Conservation (phyloP, 768 basidiomycete species). For the Gymnopilus junonius region DNA sequence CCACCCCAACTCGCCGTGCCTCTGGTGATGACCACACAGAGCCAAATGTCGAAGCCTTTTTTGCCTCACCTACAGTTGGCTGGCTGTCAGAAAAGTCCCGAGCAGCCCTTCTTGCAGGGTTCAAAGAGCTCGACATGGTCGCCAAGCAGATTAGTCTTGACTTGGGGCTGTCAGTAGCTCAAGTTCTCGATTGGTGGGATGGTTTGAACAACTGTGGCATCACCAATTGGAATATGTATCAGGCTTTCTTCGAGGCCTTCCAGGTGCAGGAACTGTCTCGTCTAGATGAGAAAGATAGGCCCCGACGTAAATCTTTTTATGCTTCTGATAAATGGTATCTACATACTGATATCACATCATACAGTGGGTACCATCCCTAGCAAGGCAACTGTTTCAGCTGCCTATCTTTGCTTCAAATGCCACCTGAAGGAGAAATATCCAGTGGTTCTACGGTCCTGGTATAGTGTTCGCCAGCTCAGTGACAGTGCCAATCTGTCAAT, state of each 20-base stretch:
- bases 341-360: background rate
- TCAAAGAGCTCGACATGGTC: background rate
- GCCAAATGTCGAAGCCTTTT: no score
- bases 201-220: background rate
- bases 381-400: background rate
- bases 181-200: slow-evolving; percentile 11
- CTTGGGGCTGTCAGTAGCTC: background rate
- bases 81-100: background rate
- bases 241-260: background rate
- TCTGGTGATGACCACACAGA: no score
- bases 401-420: background rate
- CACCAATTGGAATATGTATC: slow-evolving; percentile 11
- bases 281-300: background rate
- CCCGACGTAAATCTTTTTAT: background rate
- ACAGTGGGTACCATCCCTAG: background rate
- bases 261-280: background rate
- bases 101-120: background rate
- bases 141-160: background rate
- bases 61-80: slow-evolving; percentile 6
- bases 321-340: no score
- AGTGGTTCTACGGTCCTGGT: background rate
- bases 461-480: background rate
- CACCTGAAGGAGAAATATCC: background rate
- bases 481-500: background rate
- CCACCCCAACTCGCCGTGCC: no score